A percentile compares a stretch with the other conserved stretches of the same genome.
Evolutionary conservation across 2,329 filamentous ascomycete species (phyloP).

Genomic region (Ophiobolus disseminans): DNA sequence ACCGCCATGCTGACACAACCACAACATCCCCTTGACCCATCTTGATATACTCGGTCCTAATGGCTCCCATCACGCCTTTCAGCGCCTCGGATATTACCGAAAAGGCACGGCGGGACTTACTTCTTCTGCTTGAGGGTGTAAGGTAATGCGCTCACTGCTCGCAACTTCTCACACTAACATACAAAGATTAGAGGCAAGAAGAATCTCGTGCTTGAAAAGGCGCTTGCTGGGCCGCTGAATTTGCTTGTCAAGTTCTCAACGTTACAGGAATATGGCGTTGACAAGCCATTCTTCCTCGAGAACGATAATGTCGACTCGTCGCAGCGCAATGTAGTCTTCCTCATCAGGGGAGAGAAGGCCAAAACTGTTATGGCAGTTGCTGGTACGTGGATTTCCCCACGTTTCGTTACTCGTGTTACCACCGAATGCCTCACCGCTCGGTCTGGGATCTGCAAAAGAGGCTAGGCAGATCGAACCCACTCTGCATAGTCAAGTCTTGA

Average conservation of each 20-base stretch:
- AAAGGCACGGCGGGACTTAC: constrained; percentile 84
- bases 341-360: constrained; percentile 88
- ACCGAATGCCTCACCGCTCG: constrained; percentile 4
- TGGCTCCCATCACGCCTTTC: constrained; percentile 75
- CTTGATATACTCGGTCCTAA: constrained; percentile 40
- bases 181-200: constrained; percentile 94
- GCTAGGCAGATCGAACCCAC: constrained; percentile 61
- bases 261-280: constrained; percentile 95
- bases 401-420: constrained; percentile 4
- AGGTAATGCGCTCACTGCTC: constrained; percentile 59
- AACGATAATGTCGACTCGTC: constrained; percentile 94
- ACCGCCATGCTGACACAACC: constrained; percentile 13
- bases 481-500: constrained; percentile 65
- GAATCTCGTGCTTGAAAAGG: constrained; percentile 92
- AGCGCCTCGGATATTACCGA: constrained; percentile 78
- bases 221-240: constrained; percentile 86
- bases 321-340: constrained; percentile 93
- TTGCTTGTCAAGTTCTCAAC: constrained; percentile 94
- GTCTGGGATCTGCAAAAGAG: constrained; percentile 64
- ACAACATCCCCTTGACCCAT: constrained; percentile 3
- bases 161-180: constrained; percentile 41
- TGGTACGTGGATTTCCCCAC: constrained; percentile 63
- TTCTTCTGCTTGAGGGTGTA: constrained; percentile 93
- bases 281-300: constrained; percentile 96
- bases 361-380: constrained; percentile 85